These are phyloP conservation scores for Eucalyptus regnans DNA, from an alignment of 345 rosid genomes.

Conservation along the genomic window DNA sequence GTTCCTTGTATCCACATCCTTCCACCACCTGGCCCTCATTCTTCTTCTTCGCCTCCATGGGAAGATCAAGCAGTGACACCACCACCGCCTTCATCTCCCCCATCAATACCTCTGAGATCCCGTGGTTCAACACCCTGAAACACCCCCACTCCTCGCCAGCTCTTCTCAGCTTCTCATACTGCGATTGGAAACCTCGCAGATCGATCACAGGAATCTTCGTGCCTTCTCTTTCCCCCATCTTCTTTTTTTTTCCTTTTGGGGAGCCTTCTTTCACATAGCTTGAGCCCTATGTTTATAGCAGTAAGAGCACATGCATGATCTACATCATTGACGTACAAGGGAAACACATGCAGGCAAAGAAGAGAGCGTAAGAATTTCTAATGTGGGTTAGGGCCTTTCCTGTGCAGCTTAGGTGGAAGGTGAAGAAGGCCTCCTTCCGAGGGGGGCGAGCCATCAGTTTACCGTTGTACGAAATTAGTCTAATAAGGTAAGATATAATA, in stretches of 20 bases:
- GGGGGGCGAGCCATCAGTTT: too few species aligned
- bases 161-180: slow-evolving; percentile 25
- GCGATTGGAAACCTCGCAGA: slow-evolving; percentile 20
- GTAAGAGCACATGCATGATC: neutral
- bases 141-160: slow-evolving; percentile 74
- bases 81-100: slow-evolving; percentile 56
- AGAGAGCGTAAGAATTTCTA: too few species aligned
- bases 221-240: neutral
- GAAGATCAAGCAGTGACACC: slow-evolving; percentile 47
- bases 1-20: slow-evolving; percentile 65
- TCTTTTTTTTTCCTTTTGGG: neutral
- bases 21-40: slow-evolving; percentile 36
- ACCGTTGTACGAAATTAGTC: too few species aligned
- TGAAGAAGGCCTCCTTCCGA: too few species aligned
- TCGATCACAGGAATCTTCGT: slow-evolving; percentile 13
- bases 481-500: rapidly evolving
- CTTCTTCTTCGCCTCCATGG: slow-evolving; percentile 41
- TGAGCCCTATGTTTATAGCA: neutral
- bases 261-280: neutral
- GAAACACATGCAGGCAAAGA: too few species aligned
- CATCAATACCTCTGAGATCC: slow-evolving; percentile 27
- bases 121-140: slow-evolving; percentile 64
- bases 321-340: too few species aligned
- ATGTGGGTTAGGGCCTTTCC: too few species aligned
- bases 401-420: too few species aligned